Percentiles rank a stretch among this genome's conserved stretches.
Evolutionary conservation across 140 eudicot genomes (phyloP).

Genomic region (Artemisia princeps): DNA sequence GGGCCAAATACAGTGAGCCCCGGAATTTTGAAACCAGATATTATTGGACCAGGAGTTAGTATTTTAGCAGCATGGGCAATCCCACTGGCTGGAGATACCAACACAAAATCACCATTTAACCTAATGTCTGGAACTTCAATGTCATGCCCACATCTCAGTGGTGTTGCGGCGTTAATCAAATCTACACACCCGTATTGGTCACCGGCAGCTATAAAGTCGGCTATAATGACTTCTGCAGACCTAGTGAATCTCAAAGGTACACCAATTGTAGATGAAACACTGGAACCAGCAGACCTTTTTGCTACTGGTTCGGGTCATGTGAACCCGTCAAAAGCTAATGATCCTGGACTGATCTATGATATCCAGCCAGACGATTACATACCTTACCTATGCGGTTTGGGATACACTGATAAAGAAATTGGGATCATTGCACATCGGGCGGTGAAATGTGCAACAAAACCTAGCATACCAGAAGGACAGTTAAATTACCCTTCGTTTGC

Average conservation of each 20-base stretch:
- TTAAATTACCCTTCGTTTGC: constrained; percentile 8
- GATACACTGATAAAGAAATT: constrained; percentile 8
- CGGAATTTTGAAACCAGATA: constrained; percentile 12
- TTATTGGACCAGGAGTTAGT: constrained; percentile 11
- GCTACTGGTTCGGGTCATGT: constrained; percentile 14
- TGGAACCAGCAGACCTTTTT: neutral
- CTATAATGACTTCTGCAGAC: constrained; percentile 9
- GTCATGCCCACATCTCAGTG: constrained; percentile 14
- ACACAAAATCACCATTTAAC: constrained; percentile 6
- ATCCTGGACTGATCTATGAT: constrained; percentile 6
- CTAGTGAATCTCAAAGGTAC: neutral
- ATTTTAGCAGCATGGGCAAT: constrained; percentile 12
- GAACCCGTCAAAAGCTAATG: constrained; percentile 4
- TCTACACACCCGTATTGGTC: constrained; percentile 6
- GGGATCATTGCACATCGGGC: neutral
- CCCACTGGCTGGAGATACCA: neutral
- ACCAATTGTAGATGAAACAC: constrained; percentile 7
- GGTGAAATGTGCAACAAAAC: neutral
- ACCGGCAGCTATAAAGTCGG: constrained; percentile 15
- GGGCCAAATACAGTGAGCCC: constrained; percentile 5
- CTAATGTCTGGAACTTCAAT: constrained; percentile 12
- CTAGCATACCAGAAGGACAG: constrained; percentile 3
- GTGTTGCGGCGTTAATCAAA: constrained; percentile 1
- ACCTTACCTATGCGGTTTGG: constrained; percentile 6
- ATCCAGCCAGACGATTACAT: neutral